phyloP scores from a whole-genome alignment of 2,329 filamentous ascomycete species.

The Apiospora phragmitis region DNA sequence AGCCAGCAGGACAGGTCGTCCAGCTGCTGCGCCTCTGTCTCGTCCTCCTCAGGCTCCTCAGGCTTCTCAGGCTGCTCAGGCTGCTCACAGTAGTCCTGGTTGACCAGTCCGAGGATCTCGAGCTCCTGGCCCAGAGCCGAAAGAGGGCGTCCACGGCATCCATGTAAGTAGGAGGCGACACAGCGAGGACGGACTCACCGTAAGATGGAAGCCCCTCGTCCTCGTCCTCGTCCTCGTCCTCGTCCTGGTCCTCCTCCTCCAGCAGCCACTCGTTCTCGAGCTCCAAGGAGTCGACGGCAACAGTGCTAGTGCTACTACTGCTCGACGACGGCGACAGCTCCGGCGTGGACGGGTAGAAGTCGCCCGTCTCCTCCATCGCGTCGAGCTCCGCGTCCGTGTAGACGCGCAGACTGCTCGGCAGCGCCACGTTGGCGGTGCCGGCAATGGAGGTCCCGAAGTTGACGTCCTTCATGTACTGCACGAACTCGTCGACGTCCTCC shows the following conservation, averaged over 20 bases:
- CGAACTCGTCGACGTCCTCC: conserved; percentile 15
- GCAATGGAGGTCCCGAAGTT: conserved; percentile 14
- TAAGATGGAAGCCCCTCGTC: neutral
- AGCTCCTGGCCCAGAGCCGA: neutral
- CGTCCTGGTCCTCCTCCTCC: neutral
- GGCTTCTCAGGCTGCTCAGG: neutral
- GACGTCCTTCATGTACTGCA: conserved; percentile 14
- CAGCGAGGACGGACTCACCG: neutral
- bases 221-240: neutral
- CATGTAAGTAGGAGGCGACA: neutral
- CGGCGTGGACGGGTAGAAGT: neutral
- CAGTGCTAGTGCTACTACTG: neutral
- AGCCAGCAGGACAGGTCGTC: neutral
- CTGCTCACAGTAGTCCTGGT: neutral
- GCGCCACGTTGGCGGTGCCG: conserved; percentile 15
- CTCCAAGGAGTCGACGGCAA: neutral
- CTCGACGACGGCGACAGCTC: neutral
- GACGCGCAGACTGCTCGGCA: conserved; percentile 13
- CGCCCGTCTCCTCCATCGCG: conserved; percentile 12
- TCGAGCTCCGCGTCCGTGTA: conserved; percentile 18
- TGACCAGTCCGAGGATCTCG: neutral
- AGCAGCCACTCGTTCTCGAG: neutral
- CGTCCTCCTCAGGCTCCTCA: neutral
- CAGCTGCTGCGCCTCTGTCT: neutral
- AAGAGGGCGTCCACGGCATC: neutral